phyloP scores from a whole-genome alignment of 108 stramenopile genomes.

The Cyclotella cryptica region DNA sequence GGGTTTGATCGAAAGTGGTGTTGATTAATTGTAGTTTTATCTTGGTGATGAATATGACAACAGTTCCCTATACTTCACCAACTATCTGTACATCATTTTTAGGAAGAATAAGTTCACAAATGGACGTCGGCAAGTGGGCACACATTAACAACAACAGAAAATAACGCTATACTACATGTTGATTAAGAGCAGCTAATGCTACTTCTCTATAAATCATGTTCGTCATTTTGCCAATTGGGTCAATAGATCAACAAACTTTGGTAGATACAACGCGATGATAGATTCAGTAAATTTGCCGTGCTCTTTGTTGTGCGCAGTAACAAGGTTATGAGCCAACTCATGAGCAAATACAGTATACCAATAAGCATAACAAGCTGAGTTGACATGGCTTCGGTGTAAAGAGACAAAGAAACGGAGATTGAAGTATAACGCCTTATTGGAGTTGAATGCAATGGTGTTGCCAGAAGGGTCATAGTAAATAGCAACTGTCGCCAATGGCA shows the following conservation, averaged over 20 bases:
- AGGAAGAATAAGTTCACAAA: no score
- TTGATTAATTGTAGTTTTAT: no score
- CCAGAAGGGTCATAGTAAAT: slow-evolving; percentile 80
- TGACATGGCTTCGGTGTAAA: slow-evolving; percentile 49
- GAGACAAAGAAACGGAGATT: slow-evolving; percentile 74
- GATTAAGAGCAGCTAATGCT: no score
- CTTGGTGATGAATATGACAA: no score
- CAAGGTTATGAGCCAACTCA: slow-evolving; percentile 79
- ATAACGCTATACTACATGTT: no score
- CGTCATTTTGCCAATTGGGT: slow-evolving; percentile 1
- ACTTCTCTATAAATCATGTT: no score
- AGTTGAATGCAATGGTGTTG: slow-evolving; percentile 77
- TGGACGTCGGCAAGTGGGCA: no score
- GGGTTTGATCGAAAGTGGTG: no score
- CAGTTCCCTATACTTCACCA: no score
- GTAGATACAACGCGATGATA: slow-evolving; percentile 34
- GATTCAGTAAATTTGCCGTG: slow-evolving; percentile 35
- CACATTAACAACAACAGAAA: no score
- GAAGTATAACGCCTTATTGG: slow-evolving; percentile 72
- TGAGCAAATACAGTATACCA: slow-evolving; percentile 73
- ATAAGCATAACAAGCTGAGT: slow-evolving; percentile 71
- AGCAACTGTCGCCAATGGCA: slow-evolving; percentile 51
- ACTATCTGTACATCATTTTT: no score
- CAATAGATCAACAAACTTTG: slow-evolving; percentile 27
- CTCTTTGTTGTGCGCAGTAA: slow-evolving; percentile 70